Evolutionary conservation across 352 stramenopile species (phyloP).

Genomic region (Pythium rishiriense): DNA sequence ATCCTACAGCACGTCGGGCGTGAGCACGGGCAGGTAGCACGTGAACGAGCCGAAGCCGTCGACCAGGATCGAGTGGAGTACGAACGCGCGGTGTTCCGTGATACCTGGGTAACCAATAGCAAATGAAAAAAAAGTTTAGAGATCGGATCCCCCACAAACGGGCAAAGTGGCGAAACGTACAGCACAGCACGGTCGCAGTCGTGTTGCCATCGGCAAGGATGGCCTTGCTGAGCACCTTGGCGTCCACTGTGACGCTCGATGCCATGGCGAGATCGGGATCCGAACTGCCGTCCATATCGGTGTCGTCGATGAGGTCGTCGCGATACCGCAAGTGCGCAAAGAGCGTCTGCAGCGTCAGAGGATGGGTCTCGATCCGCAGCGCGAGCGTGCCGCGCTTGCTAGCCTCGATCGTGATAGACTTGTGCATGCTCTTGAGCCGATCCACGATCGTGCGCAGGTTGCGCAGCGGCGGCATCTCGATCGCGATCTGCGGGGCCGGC

Average conservation of each 20-base stretch:
- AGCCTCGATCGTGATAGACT: conserved; percentile 74
- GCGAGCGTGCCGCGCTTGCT: conserved; percentile 66
- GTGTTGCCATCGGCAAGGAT: conserved; percentile 73
- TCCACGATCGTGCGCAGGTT: conserved; percentile 72
- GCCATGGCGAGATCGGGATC: conserved; percentile 14
- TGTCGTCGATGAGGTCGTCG: conserved; percentile 65
- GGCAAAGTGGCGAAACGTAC: conserved; percentile 26
- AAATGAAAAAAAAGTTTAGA: neutral
- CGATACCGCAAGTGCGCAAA: conserved; percentile 75
- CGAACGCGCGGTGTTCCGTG: conserved; percentile 76
- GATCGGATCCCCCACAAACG: neutral
- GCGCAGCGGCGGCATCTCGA: conserved; percentile 77
- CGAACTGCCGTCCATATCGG: conserved; percentile 36
- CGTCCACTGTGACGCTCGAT: conserved; percentile 75
- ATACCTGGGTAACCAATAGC: conserved; percentile 37
- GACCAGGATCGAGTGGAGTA: conserved; percentile 76
- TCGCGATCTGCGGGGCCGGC: conserved; percentile 69
- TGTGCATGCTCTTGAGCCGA: conserved; percentile 71
- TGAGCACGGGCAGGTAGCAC: conserved; percentile 80
- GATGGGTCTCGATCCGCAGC: conserved; percentile 68
- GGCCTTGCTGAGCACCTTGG: conserved; percentile 74
- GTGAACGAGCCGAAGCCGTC: conserved; percentile 81
- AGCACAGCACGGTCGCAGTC: conserved; percentile 73
- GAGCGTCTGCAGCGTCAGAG: conserved; percentile 74
- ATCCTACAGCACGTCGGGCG: conserved; percentile 43